These are phyloP conservation scores for Wickerhamomyces sp. DNA, from an alignment of 1,139 yeast genomes.

Conservation along the genomic window DNA sequence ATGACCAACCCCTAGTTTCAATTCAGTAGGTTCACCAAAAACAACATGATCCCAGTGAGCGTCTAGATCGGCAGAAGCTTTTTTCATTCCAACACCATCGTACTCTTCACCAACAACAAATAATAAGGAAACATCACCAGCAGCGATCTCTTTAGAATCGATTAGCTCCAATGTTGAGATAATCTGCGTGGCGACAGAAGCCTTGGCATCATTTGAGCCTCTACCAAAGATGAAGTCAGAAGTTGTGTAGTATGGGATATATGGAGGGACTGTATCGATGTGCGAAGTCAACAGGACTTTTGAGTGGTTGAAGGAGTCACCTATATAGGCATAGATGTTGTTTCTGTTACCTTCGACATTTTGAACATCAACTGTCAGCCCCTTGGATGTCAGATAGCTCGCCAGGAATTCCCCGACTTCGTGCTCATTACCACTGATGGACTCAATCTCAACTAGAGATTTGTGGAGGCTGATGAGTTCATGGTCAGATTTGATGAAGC, in stretches of 20 bases:
- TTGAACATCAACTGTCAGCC: conserved; percentile 48
- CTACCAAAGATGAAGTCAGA: conserved; percentile 54
- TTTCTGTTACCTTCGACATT: conserved; percentile 32
- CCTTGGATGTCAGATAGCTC: conserved; percentile 34
- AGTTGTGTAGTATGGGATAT: conserved; percentile 43
- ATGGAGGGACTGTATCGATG: conserved; percentile 72
- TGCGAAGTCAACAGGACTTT: conserved; percentile 56
- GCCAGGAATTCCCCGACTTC: conserved; percentile 14
- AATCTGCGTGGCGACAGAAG: conserved; percentile 59
- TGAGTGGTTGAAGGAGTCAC: conserved; percentile 34
- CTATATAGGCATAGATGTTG: conserved; percentile 54
- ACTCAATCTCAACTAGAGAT: conserved; percentile 18
- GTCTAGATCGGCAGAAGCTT: conserved; percentile 35
- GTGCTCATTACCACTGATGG: conserved; percentile 17
- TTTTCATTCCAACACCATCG: conserved; percentile 56
- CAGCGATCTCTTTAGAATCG: conserved; percentile 31
- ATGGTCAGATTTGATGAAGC: conserved; percentile 9
- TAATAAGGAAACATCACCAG: conserved; percentile 54
- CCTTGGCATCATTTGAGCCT: conserved; percentile 67
- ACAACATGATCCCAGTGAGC: conserved; percentile 56
- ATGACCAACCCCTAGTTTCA: conserved; percentile 65
- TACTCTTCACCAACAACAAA: conserved; percentile 70
- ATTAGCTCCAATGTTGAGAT: conserved; percentile 45
- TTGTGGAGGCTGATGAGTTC: conserved; percentile 21
- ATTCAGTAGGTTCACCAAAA: conserved; percentile 74